Base-by-base conservation (phyloP, 2,329 filamentous ascomycete genomes). In the Dactylellina haptotyla region DNA sequence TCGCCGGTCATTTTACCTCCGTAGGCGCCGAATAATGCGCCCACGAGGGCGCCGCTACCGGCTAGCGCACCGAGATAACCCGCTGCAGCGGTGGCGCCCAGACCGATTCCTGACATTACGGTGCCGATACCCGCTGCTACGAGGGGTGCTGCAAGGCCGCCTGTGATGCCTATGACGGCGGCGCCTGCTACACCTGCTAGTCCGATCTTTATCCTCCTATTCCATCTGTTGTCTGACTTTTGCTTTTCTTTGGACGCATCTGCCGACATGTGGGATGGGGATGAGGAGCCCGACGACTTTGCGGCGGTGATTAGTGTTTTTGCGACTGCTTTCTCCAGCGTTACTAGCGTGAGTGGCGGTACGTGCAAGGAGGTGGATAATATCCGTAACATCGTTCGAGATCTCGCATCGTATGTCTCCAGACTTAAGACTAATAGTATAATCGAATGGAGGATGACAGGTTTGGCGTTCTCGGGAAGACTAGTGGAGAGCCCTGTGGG, bases 11-110 rank as follows among this genome's bases (percentile, higher is more conserved):
- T 93, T 34, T 89, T 87, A 0, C 89, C 88, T 45, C 91, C 91
- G 79, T 96, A 97, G n/a, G 95, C 91, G 6, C 95, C 95, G 78
- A 98, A 97, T 39, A 98, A 83, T 37, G 90, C 88, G 14, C 93
- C 94, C 28, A 97, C 89, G 43, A 93, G 84, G 14, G 95, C 86
- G 3, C 89, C 87, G 75, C 90, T 95, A 37, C 93, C 89, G 1
- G 92, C 90, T 78, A 97, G 84, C 16, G 88, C 86, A 9, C 93
- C 94, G 0, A 98, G 83, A 59, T 97, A 87, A 0, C 88, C 88
- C 18, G 93, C 92, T 9, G 92, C 90, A 20, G 89, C 88, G 1
- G 88, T 89, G 0, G 88, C 85, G 16, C 89, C 89, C 0, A 97
- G 84, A 1, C 92, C 92, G 9, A 91, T 81, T 0, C 92, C 92